Evolutionary conservation across 345 rosid species (phyloP), one percentile per base, ranked within the genome.

Genomic region (Salix dunnii): DNA sequence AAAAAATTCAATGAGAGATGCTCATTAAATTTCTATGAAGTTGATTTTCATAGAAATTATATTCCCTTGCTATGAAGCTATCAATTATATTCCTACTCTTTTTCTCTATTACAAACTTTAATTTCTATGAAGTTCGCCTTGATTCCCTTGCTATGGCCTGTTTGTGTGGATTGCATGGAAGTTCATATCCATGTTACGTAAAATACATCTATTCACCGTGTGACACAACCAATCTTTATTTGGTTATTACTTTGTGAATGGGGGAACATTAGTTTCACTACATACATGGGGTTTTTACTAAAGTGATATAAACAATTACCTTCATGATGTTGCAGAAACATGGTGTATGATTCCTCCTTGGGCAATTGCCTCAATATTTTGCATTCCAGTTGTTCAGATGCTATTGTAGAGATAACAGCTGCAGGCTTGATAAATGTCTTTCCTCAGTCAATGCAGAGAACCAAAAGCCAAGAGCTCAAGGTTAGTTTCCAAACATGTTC

Each of bases 401-500:
- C 80, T 60, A 84, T 86, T 81, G 89, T 95, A 77, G 79, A 86
- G 85, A 77, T 79, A 76, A 91, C 99, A 72, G 97, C 98, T 79
- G 87, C 85, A 63, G 84, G 84, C 83, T 72, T 93, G 43, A 87
- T 93, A 73, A 77, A 82, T 79, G 83, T 83, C 65, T 87, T 93
- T 77, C 85, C 84, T 72, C 82, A 30, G 74, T 88, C 96, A 68
- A 77, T 93, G 84, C 71, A 78, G 83, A 90, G 90, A 90, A 90
- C 97, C 63, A 89, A 86, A 74, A 90, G 98, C 82, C 84, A 84
- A 70, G 96, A 93, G 84, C 96, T 93, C 74, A 91, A 91, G 99
- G 99, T 93, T 82, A 72, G 66, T 68, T 67, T 16, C 70, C 51
- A 12, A 11, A 12, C 58, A 60, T 42, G 16, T 76, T 80, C 42